Conservation (phyloP, 2,329 filamentous ascomycete genomes). For the Xylaria hypoxylon region DNA sequence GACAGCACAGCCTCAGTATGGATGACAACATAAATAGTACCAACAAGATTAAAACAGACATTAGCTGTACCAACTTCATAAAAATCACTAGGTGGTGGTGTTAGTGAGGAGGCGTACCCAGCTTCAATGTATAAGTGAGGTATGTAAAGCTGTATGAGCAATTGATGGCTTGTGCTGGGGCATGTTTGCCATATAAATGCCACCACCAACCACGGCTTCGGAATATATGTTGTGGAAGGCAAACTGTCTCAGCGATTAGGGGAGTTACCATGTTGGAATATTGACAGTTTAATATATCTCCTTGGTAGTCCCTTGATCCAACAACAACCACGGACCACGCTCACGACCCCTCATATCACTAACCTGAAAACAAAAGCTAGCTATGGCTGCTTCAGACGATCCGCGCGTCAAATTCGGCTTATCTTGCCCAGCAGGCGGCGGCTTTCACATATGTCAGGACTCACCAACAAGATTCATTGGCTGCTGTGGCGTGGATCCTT, state of each 20-base stretch:
- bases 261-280: not conserved
- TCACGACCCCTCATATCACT: not conserved
- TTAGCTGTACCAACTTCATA: no score
- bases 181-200: not conserved
- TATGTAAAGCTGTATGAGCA: not conserved
- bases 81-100: no score
- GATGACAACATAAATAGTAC: not conserved
- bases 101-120: no score
- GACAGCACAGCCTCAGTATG: not conserved
- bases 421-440: slow-evolving; percentile 51
- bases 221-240: slow-evolving; percentile 14
- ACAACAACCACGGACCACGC: not conserved
- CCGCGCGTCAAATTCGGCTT: slow-evolving; percentile 43
- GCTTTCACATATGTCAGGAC: slow-evolving; percentile 52
- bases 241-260: slow-evolving; percentile 6
- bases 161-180: not conserved
- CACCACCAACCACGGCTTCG: no score
- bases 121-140: not conserved
- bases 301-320: not conserved
- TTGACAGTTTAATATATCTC: not conserved
- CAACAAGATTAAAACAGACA: no score
- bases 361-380: not conserved
- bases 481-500: slow-evolving; percentile 55
- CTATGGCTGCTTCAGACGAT: slow-evolving; percentile 26
- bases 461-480: slow-evolving; percentile 53